phyloP scores from a whole-genome alignment of 371 early-diverging fungal genomes.

The Phascolomyces articulosus region DNA sequence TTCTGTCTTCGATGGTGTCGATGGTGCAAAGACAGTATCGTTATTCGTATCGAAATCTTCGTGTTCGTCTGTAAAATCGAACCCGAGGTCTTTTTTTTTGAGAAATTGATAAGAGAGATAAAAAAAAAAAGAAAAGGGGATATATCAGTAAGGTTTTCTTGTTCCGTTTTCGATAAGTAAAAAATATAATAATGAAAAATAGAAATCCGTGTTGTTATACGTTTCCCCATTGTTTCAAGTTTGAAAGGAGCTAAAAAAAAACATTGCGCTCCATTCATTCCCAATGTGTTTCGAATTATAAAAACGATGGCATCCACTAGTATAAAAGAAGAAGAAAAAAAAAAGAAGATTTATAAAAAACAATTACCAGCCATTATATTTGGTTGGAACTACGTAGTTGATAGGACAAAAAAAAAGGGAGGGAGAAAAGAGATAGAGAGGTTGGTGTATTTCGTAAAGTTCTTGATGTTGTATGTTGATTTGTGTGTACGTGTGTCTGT shows the following conservation, averaged over 20 bases:
- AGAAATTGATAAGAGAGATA: neutral
- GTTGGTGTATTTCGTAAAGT: no score
- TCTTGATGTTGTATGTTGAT: no score
- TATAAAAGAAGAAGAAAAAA: no score
- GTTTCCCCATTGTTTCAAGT: neutral
- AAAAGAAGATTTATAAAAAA: neutral
- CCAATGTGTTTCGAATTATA: neutral
- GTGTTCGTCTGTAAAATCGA: slow-evolving; percentile 47
- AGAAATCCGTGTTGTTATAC: neutral
- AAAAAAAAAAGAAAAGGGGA: neutral
- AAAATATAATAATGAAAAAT: neutral
- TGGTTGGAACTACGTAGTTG: neutral
- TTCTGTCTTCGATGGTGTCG: neutral
- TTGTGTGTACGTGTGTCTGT: neutral
- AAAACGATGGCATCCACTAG: no score
- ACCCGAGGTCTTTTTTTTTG: slow-evolving; percentile 55
- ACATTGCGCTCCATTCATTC: neutral
- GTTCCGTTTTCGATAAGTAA: neutral
- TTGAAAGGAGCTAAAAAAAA: neutral
- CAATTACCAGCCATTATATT: slow-evolving; percentile 22
- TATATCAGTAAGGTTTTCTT: neutral
- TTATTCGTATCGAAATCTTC: slow-evolving; percentile 25
- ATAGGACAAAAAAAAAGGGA: slow-evolving; percentile 2
- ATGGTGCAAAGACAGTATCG: slow-evolving; percentile 3
- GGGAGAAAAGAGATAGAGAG: neutral